A percentile compares a stretch with the other conserved stretches of the same genome.
phyloP scores from a whole-genome alignment of 352 stramenopile genomes.

The Globisporangium megalacanthum region DNA sequence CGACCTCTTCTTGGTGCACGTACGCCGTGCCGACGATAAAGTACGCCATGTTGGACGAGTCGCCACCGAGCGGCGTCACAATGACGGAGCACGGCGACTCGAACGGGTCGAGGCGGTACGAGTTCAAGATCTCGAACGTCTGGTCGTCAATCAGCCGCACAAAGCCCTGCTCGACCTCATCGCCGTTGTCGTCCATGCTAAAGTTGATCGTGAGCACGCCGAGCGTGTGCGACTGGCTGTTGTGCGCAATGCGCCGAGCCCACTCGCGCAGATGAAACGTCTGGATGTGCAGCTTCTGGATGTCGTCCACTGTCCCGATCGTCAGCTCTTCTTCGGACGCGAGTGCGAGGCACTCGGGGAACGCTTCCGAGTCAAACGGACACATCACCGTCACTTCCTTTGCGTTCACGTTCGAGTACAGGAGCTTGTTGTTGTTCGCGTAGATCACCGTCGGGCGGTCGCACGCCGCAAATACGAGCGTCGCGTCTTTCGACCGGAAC shows the following conservation, averaged over 20 bases:
- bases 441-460: constrained; percentile 98
- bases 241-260: constrained; percentile 89
- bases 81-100: constrained; percentile 86
- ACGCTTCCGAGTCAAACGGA: constrained; percentile 88
- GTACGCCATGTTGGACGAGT: constrained; percentile 69
- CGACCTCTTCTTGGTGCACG: constrained; percentile 92
- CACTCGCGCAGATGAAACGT: constrained; percentile 93
- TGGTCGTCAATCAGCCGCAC: constrained; percentile 96
- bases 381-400: constrained; percentile 93
- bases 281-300: constrained; percentile 99
- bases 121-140: constrained; percentile 92
- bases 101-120: constrained; percentile 83
- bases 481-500: constrained; percentile 91
- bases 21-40: constrained; percentile 90
- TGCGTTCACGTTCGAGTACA: constrained; percentile 95
- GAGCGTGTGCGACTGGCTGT: constrained; percentile 71
- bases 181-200: constrained; percentile 71
- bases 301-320: constrained; percentile 97
- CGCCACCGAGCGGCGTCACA: constrained; percentile 72
- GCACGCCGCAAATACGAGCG: constrained; percentile 95
- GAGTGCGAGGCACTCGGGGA: constrained; percentile 94
- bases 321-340: constrained; percentile 93
- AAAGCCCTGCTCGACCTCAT: constrained; percentile 87
- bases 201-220: constrained; percentile 82
- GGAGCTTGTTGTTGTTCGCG: constrained; percentile 93